Conservation (phyloP, 352 stramenopile species). For the Phytopythium aichiense region DNA sequence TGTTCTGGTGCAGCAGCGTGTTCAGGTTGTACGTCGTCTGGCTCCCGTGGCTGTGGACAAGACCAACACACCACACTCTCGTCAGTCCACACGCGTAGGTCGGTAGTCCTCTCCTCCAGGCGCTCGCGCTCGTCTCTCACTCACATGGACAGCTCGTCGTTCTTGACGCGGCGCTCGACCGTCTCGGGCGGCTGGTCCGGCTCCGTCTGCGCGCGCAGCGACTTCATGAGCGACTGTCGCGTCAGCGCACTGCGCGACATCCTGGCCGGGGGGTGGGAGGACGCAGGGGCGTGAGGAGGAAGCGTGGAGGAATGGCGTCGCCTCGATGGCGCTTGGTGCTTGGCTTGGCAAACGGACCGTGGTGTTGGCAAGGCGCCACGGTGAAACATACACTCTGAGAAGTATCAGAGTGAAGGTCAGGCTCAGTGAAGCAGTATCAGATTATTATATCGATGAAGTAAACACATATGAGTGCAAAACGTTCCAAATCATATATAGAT, state of each 20-base stretch:
- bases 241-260: constrained; percentile 82
- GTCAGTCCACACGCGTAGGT: not conserved
- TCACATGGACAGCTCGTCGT: constrained; percentile 78
- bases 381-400: too few species aligned
- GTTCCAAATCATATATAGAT: too few species aligned
- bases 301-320: not conserved
- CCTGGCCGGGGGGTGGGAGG: not conserved
- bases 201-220: constrained; percentile 32
- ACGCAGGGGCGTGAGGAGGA: not conserved
- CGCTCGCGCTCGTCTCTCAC: constrained; percentile 11
- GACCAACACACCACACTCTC: constrained; percentile 1
- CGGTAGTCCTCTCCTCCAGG: not conserved
- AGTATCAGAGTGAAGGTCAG: too few species aligned
- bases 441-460: too few species aligned
- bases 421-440: too few species aligned
- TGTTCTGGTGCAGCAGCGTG: constrained; percentile 94
- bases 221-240: constrained; percentile 59
- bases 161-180: constrained; percentile 55
- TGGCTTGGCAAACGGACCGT: too few species aligned
- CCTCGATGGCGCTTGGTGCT: not conserved
- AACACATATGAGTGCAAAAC: too few species aligned
- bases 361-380: too few species aligned
- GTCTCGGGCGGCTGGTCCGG: constrained; percentile 32
- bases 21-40: constrained; percentile 95
- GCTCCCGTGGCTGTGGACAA: constrained; percentile 64